These are phyloP conservation scores for Geotrichum aggregatum DNA, from an alignment of 1,139 yeast species.

Conservation along the genomic window DNA sequence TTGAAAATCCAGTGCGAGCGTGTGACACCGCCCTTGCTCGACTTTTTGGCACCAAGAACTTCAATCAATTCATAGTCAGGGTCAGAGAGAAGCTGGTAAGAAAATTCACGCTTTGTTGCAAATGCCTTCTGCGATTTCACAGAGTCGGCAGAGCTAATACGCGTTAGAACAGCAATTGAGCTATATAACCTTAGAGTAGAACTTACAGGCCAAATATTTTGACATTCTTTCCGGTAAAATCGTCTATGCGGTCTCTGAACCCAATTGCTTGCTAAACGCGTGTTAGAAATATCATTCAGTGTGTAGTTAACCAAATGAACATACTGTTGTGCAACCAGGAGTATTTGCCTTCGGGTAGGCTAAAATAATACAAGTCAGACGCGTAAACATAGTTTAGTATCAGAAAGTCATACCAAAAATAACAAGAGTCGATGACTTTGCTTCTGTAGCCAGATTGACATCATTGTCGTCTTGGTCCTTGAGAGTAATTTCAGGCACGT, in stretches of 20 bases:
- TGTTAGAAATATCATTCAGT: constrained; percentile 33
- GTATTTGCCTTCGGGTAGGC: constrained; percentile 92
- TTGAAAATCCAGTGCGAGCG: constrained; percentile 88
- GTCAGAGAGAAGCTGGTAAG: constrained; percentile 73
- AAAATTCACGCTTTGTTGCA: constrained; percentile 64
- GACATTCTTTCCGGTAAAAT: constrained; percentile 46
- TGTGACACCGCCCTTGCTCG: constrained; percentile 59
- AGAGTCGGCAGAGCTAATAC: constrained; percentile 55
- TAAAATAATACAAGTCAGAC: constrained; percentile 5
- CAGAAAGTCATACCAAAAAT: constrained; percentile 43
- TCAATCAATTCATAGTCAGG: constrained; percentile 67
- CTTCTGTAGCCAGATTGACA: constrained; percentile 38
- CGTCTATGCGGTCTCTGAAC: constrained; percentile 62
- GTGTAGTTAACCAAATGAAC: background rate
- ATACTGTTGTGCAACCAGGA: constrained; percentile 70
- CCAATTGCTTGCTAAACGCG: constrained; percentile 72
- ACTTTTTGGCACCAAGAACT: constrained; percentile 75
- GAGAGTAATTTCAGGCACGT: constrained; percentile 61
- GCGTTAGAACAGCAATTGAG: constrained; percentile 2
- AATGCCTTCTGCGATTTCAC: constrained; percentile 74
- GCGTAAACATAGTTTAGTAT: background rate
- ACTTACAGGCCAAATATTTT: constrained; percentile 36
- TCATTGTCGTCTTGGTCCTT: constrained; percentile 64
- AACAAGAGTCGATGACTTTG: constrained; percentile 22
- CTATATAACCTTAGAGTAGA: no score